Conservation (phyloP, 768 basidiomycete genomes). For the Boletellus ananas region DNA sequence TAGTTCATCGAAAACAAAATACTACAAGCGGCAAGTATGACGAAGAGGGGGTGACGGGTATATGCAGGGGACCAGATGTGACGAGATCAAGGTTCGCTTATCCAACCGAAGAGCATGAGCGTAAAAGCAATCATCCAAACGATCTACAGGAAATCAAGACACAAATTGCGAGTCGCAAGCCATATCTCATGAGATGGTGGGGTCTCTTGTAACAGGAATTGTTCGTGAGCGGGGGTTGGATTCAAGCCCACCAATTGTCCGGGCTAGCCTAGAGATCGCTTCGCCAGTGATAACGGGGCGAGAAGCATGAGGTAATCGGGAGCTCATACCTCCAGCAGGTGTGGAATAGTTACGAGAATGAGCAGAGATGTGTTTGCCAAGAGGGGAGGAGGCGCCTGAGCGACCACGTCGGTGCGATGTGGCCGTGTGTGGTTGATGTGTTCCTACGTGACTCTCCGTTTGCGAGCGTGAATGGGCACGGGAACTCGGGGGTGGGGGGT, state of each 20-base stretch:
- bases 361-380: constrained; percentile 33
- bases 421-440: constrained; percentile 28
- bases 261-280: constrained; percentile 62
- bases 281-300: constrained; percentile 74
- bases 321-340: constrained; percentile 36
- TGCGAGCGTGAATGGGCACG: constrained; percentile 52
- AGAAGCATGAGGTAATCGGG: constrained; percentile 41
- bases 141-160: constrained; percentile 12
- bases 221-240: constrained; percentile 22
- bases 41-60: constrained; percentile 23
- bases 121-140: constrained; percentile 10
- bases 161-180: not conserved
- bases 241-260: constrained; percentile 49
- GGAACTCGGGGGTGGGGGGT: constrained; percentile 23
- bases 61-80: constrained; percentile 14
- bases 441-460: constrained; percentile 46
- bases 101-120: constrained; percentile 17
- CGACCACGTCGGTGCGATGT: constrained; percentile 34
- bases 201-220: constrained; percentile 26
- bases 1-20: constrained; percentile 6
- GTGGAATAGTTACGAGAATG: constrained; percentile 64
- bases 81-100: constrained; percentile 13
- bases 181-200: constrained; percentile 23
- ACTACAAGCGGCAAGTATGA: constrained; percentile 19
- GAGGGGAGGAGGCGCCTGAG: constrained; percentile 44